These are phyloP conservation scores for Dalbergia cultrata DNA, from an alignment of 306 rosid genomes.

Conservation along the genomic window DNA sequence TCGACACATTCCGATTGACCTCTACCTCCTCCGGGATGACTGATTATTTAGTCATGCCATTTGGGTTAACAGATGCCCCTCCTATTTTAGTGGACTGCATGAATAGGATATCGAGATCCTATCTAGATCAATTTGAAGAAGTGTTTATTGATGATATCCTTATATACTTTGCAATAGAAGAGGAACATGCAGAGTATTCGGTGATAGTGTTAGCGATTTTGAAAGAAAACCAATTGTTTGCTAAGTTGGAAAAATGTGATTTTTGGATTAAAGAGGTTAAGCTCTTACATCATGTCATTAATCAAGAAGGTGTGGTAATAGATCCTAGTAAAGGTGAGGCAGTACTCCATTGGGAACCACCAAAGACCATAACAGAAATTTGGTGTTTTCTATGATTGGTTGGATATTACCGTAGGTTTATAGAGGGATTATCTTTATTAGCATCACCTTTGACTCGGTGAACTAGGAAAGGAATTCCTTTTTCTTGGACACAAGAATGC, in stretches of 20 bases:
- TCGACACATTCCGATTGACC: too few relatives aligned
- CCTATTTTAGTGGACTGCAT: too few relatives aligned
- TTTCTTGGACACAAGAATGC: neutral
- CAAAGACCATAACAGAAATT: neutral
- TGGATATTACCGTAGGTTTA: neutral
- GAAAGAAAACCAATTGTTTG: neutral
- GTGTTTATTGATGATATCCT: neutral
- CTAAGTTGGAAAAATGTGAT: neutral
- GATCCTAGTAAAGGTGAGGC: neutral
- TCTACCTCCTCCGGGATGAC: too few relatives aligned
- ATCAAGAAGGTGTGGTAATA: neutral
- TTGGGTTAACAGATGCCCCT: too few relatives aligned
- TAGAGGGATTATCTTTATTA: neutral
- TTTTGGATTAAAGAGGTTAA: neutral
- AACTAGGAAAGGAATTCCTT: neutral
- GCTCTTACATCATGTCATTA: neutral
- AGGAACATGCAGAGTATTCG: too few relatives aligned
- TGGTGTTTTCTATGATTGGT: neutral
- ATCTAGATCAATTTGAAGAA: neutral
- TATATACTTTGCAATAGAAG: neutral
- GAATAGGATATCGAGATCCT: neutral
- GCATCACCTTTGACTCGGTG: neutral
- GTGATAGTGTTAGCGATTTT: neutral
- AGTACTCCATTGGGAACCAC: neutral
- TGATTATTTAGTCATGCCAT: too few relatives aligned